Evolutionary conservation across 495 filamentous ascomycete species (phyloP), one percentile per base, ranked within the genome.

Genomic region (Peziza echinospora): DNA sequence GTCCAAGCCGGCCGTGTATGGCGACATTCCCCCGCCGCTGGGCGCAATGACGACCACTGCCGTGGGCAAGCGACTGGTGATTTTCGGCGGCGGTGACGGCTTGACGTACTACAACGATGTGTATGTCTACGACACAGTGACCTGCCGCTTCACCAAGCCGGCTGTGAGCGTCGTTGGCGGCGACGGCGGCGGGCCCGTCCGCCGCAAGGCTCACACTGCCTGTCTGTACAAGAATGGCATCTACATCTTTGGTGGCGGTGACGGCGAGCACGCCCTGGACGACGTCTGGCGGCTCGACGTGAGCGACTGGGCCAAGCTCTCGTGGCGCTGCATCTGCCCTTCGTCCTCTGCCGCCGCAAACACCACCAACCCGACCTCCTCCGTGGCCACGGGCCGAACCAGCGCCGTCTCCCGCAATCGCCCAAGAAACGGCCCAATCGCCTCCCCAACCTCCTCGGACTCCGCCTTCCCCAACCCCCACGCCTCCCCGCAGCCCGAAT

Each of bases 31-130:
- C 21, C 66, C 70, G 22, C 73, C 73, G 21, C 60, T 78, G 47
- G 67, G 75, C 22, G 75, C 75, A 41, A 78, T 78, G 75, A 77
- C 75, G 16, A 73, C 67, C 49, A 78, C 75, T 4, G 71, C 73
- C 11, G 72, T 78, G 5, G 71, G 71, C 44, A 77, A 76, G 60
- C 77, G 75, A 59, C 60, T 78, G 16, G 67, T 78, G 37, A 65
- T 78, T 13, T 78, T 78, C 51, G 75, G 75, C 11, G 75, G 75
- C 21, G 75, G 75, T 39, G 75, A 78, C 51, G 75, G 75, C 1
- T 73, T 73, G 1, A 69, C 71, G 17, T 78, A 78, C 59, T 78
- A 77, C 60, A 77, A 77, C 50, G 75, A 78, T 53, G 70, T 78
- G 19, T 78, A 77, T 58, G 72, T 78, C 34, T 64, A 77, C 26